Evolutionary conservation across 2,329 filamentous ascomycete species (phyloP).

Genomic region (Verticillium zaregamsianum): DNA sequence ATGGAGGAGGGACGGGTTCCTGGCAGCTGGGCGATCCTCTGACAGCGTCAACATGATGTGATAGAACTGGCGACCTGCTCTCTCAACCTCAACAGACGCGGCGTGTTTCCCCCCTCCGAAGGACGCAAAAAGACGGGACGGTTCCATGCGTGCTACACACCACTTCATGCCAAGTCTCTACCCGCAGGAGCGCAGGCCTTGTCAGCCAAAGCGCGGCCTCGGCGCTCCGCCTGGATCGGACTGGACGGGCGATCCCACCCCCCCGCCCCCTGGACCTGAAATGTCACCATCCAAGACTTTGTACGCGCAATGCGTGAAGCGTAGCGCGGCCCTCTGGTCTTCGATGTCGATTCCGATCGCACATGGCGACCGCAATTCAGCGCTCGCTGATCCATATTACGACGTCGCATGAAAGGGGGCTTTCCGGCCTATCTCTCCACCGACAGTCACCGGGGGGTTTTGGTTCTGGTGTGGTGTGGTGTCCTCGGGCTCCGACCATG

Average conservation of each 20-base stretch:
- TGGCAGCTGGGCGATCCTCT: not conserved
- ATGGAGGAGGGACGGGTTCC: not conserved
- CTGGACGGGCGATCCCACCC: not conserved
- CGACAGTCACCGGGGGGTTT: not conserved
- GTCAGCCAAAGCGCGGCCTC: too few species aligned
- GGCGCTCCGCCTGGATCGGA: not conserved
- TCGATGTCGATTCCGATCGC: not conserved
- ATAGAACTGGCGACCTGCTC: not conserved
- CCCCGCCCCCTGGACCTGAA: not conserved
- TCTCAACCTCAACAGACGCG: not conserved
- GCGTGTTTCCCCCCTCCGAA: not conserved
- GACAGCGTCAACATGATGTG: not conserved
- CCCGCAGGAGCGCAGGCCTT: not conserved
- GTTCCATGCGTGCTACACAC: not conserved
- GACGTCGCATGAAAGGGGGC: not conserved
- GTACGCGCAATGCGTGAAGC: not conserved
- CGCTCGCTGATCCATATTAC: not conserved
- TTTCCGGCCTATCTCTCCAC: not conserved
- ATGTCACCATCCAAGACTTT: not conserved
- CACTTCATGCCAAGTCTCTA: not conserved
- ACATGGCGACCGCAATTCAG: not conserved
- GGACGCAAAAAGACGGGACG: not conserved
- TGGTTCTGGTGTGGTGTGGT: not conserved
- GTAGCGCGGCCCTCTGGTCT: not conserved
- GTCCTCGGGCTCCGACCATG: not conserved